These are phyloP conservation scores for Solanum sparsipilum DNA, from an alignment of 257 asterid genomes.

Conservation along the genomic window DNA sequence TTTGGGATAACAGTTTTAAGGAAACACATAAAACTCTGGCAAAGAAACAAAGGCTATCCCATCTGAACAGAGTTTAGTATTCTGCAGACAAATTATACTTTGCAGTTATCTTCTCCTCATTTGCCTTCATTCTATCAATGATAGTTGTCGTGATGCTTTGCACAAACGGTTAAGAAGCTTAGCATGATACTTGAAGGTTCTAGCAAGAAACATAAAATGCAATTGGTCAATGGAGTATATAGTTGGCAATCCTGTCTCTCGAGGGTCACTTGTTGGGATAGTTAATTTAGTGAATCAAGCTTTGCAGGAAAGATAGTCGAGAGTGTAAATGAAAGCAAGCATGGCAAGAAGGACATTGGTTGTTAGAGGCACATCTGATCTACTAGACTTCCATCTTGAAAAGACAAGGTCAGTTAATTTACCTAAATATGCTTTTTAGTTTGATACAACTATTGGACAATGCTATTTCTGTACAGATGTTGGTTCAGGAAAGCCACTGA, in stretches of 20 bases:
- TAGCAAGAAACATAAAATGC: not conserved
- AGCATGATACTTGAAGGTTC: not conserved
- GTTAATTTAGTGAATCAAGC: not conserved
- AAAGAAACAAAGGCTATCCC: not conserved
- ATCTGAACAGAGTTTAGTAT: not conserved
- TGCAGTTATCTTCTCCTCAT: not conserved
- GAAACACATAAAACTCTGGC: not conserved
- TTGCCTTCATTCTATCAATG: not conserved
- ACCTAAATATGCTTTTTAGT: not conserved
- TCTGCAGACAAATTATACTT: not conserved
- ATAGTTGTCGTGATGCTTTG: not conserved
- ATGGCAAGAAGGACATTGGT: not conserved
- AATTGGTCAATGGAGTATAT: not conserved
- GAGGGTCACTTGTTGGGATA: not conserved
- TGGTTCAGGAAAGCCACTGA: not conserved
- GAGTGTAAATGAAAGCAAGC: not conserved
- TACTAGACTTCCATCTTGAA: not conserved
- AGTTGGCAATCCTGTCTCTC: not conserved
- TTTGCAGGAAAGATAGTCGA: not conserved
- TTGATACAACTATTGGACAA: not conserved
- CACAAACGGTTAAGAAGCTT: not conserved
- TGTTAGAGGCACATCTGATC: not conserved
- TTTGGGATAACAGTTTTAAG: not conserved
- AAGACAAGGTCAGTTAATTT: not conserved
- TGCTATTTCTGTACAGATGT: not conserved